These are phyloP conservation scores for Aspergillus alliaceus DNA, from an alignment of 2,329 filamentous ascomycete genomes.

Conservation along the genomic window DNA sequence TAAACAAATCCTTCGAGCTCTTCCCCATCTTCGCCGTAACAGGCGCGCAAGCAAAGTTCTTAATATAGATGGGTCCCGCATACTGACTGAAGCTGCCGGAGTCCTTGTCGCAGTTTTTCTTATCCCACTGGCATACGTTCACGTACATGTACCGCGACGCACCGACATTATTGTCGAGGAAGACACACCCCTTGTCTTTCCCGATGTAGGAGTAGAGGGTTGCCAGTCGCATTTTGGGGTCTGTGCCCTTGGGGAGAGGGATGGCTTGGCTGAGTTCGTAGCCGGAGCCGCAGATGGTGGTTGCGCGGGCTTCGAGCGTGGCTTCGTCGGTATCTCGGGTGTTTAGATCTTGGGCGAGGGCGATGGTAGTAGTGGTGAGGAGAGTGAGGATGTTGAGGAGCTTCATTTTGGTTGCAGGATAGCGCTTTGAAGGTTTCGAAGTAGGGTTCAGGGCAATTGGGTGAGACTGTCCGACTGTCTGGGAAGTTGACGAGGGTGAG, in stretches of 20 bases:
- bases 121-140: not conserved
- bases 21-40: constrained; percentile 6
- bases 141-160: constrained; percentile 5
- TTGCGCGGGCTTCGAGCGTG: not conserved
- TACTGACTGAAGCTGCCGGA: constrained; percentile 6
- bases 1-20: not conserved
- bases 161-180: constrained; percentile 9
- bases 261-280: constrained; percentile 2
- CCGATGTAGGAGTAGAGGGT: constrained; percentile 4
- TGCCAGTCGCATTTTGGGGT: not conserved
- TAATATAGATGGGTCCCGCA: constrained; percentile 6
- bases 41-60: constrained; percentile 1
- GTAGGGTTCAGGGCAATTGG: too few relatives aligned
- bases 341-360: not conserved
- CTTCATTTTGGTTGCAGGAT: not conserved
- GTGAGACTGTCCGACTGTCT: too few relatives aligned
- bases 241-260: constrained; percentile 5
- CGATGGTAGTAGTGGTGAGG: not conserved
- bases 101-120: not conserved
- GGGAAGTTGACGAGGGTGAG: not conserved
- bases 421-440: not conserved
- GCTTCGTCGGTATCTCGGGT: not conserved
- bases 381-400: not conserved
- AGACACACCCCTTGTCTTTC: constrained; percentile 1
- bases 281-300: constrained; percentile 7